Base-by-base conservation (phyloP, 2,329 filamentous ascomycete species). In the Zasmidium cellare region DNA sequence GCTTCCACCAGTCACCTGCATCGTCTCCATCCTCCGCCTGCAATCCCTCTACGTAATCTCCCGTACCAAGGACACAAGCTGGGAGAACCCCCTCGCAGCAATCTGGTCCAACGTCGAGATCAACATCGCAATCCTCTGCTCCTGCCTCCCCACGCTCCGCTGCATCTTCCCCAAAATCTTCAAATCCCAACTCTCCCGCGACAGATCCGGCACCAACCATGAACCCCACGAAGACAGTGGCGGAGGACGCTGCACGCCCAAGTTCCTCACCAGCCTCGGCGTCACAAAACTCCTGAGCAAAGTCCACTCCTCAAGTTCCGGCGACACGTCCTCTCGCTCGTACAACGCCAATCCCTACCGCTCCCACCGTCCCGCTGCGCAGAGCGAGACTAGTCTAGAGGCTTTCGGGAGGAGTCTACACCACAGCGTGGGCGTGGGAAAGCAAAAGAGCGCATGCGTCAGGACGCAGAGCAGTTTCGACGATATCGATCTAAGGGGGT, bases 111-210 rank as follows among this genome's bases (percentile, higher is more conserved):
- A 51, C 2, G 51, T 75, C 11, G 74, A 76, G 60, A 64, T 71
- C 59, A 74, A 74, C 60, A 67, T 68, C 19, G 71, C 68, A 23
- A 72, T 76, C 31, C 64, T 74, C 28, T 74, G 70, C 55, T 71
- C 69, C 23, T 75, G 69, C 53, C 67, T 75, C 11, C 73, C 73
- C 3, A 72, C 72, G n/a, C 62, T 73, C n/a, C 76, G 48, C 55
- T 69, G 23, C 68, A 66, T 72, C 53, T 69, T 75, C 44, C 76
- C 76, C 1, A 57, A 59, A 2, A 56, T 76, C 23, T 64, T 76
- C 58, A 58, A 50, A 47, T 47, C 22, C 28, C 49, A 52, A 19
- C 31, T 50, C n/a, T 57, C 53, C 12, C 35, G 35, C 35, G 35
- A 41, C n/a, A 14, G 35, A 14, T 16, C 11, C 3, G 35, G 7